Evolutionary conservation across 1,284 basidiomycete genomes (phyloP).

Genomic region (Cryptococcus sp.): DNA sequence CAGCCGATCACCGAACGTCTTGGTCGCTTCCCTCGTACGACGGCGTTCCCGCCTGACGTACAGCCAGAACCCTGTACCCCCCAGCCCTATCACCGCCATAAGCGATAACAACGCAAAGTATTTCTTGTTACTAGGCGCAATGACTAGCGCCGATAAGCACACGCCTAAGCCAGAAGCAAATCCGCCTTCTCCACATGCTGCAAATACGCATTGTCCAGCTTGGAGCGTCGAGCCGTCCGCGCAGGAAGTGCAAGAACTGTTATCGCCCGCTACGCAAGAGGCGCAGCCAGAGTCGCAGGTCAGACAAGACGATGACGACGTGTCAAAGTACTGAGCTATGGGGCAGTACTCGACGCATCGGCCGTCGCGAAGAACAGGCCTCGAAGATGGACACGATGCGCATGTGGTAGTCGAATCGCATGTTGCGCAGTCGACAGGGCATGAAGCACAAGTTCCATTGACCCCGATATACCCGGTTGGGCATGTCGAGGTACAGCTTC

Average conservation of each 20-base stretch:
- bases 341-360: constrained; percentile 51
- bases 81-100: constrained; percentile 23
- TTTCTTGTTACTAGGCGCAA: constrained; percentile 9
- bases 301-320: constrained; percentile 31
- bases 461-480: constrained; percentile 37
- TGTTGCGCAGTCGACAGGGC: constrained; percentile 52
- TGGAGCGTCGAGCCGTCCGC: constrained; percentile 32
- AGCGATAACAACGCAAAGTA: constrained; percentile 31
- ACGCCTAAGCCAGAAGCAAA: constrained; percentile 44
- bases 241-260: constrained; percentile 49
- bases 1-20: constrained; percentile 39
- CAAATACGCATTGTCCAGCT: constrained; percentile 42
- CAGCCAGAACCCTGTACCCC: constrained; percentile 21
- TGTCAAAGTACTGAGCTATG: constrained; percentile 42
- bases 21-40: constrained; percentile 36
- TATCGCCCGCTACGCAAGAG: constrained; percentile 39
- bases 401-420: constrained; percentile 45
- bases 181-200: constrained; percentile 28
- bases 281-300: constrained; percentile 46
- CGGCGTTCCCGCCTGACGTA: constrained; percentile 37
- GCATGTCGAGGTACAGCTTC: constrained; percentile 49
- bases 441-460: constrained; percentile 46
- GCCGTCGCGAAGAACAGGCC: constrained; percentile 46
- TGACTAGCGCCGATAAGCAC: constrained; percentile 48
- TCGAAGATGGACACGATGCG: constrained; percentile 42